These are phyloP conservation scores for Spirogloea muscicola DNA, from an alignment of 139 green algal genomes.

Conservation along the genomic window DNA sequence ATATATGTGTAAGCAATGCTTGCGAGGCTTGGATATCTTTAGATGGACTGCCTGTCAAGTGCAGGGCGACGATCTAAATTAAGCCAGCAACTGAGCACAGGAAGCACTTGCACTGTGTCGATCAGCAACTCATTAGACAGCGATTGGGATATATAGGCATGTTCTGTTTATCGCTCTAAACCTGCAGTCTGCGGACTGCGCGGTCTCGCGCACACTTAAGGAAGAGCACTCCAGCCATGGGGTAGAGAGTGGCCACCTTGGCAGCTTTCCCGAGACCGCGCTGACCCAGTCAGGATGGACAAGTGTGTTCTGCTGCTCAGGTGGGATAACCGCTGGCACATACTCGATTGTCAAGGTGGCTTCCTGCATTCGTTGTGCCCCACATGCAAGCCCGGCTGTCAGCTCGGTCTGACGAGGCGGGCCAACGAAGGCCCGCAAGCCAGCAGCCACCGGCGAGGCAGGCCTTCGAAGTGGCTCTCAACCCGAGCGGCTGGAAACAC, in stretches of 20 bases:
- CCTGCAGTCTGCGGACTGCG: neutral
- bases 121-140: neutral
- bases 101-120: neutral
- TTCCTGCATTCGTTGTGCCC: slow-evolving; percentile 58
- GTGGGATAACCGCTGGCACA: slow-evolving; percentile 78
- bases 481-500: no score
- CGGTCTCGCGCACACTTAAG: neutral
- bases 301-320: slow-evolving; percentile 53
- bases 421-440: no score
- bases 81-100: neutral
- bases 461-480: no score
- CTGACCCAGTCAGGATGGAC: slow-evolving; percentile 79
- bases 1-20: no score
- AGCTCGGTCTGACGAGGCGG: no score
- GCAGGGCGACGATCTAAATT: neutral
- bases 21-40: neutral
- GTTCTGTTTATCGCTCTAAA: neutral
- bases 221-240: neutral
- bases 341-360: slow-evolving; percentile 83
- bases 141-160: neutral
- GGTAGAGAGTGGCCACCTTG: slow-evolving; percentile 2
- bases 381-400: no score
- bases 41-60: neutral
- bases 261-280: slow-evolving; percentile 49
- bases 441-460: no score